These are phyloP conservation scores for Botrytis sinoallii DNA, from an alignment of 2,329 filamentous ascomycete genomes.

Conservation along the genomic window DNA sequence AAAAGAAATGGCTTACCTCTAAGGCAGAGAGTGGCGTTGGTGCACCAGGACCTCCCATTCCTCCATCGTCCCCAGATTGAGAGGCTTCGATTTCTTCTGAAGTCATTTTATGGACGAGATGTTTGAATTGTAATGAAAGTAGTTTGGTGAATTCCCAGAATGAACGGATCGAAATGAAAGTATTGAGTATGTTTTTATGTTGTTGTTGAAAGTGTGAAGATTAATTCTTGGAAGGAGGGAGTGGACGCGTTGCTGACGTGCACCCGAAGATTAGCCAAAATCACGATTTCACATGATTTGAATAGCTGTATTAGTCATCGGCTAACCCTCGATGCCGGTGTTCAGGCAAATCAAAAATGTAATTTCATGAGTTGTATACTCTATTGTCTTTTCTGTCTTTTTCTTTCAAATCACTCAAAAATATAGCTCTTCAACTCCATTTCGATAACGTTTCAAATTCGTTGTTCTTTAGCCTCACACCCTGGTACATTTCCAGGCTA, in stretches of 20 bases:
- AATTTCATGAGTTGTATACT: neutral
- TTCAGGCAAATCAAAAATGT: no score
- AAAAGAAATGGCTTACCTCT: constrained; percentile 57
- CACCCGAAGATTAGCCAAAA: constrained; percentile 9
- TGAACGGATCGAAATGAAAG: neutral
- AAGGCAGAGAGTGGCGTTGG: constrained; percentile 83
- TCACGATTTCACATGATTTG: constrained; percentile 16
- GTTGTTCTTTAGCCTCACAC: neutral
- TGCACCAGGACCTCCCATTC: constrained; percentile 80
- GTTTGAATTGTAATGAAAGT: neutral
- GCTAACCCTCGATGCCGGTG: neutral
- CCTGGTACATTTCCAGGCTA: neutral
- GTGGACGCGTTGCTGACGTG: constrained; percentile 16
- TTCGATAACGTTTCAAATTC: neutral
- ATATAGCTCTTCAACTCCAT: neutral
- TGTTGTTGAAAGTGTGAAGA: neutral
- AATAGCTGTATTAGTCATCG: neutral
- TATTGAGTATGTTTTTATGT: neutral
- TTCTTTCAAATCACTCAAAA: neutral
- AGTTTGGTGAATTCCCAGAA: neutral
- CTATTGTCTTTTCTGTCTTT: neutral
- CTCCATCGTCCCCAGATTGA: constrained; percentile 72
- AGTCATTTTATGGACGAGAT: constrained; percentile 24
- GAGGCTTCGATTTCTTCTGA: constrained; percentile 51
- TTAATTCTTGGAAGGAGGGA: neutral